phyloP scores from a whole-genome alignment of 2,329 filamentous ascomycete genomes.

The Calycina herbarum region DNA sequence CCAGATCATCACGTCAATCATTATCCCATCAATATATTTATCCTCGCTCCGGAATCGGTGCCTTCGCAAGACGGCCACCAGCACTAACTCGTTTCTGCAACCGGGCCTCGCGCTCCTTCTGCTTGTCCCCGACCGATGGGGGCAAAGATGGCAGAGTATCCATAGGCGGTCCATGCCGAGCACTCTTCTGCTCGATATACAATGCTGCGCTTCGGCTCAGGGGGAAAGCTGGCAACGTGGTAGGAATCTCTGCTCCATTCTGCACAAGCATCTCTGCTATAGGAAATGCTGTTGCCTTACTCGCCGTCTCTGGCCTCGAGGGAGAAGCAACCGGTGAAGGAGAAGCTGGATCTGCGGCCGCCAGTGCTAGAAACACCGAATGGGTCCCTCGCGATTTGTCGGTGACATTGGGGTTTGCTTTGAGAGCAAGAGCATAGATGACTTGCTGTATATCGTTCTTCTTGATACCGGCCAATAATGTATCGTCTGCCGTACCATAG shows the following conservation, averaged over 20 bases:
- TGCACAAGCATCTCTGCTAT: slow-evolving; percentile 89
- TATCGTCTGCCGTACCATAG: slow-evolving; percentile 80
- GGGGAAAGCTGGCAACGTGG: slow-evolving; percentile 74
- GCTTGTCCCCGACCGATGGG: slow-evolving; percentile 51
- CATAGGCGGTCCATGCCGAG: slow-evolving; percentile 43
- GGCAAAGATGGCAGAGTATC: slow-evolving; percentile 67
- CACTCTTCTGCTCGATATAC: slow-evolving; percentile 79
- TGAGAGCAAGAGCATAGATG: slow-evolving; percentile 82
- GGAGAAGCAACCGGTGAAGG: slow-evolving; percentile 54
- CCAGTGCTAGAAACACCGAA: slow-evolving; percentile 85
- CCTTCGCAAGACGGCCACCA: slow-evolving; percentile 65
- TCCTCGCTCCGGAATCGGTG: slow-evolving; percentile 36
- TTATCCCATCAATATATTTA: slow-evolving; percentile 19
- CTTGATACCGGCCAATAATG: slow-evolving; percentile 88
- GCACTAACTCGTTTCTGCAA: slow-evolving; percentile 79
- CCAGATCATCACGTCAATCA: slow-evolving; percentile 33
- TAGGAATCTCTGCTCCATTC: slow-evolving; percentile 87
- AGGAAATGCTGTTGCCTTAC: slow-evolving; percentile 70
- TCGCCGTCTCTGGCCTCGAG: slow-evolving; percentile 42
- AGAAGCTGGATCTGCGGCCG: slow-evolving; percentile 85
- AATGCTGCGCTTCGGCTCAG: slow-evolving; percentile 76
- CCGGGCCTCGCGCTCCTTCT: slow-evolving; percentile 65
- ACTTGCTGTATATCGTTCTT: slow-evolving; percentile 94
- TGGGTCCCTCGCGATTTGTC: slow-evolving; percentile 89
- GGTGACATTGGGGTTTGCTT: slow-evolving; percentile 80